Evolutionary conservation across 139 green algal species (phyloP).

Genomic region (Chlorella vulgaris): DNA sequence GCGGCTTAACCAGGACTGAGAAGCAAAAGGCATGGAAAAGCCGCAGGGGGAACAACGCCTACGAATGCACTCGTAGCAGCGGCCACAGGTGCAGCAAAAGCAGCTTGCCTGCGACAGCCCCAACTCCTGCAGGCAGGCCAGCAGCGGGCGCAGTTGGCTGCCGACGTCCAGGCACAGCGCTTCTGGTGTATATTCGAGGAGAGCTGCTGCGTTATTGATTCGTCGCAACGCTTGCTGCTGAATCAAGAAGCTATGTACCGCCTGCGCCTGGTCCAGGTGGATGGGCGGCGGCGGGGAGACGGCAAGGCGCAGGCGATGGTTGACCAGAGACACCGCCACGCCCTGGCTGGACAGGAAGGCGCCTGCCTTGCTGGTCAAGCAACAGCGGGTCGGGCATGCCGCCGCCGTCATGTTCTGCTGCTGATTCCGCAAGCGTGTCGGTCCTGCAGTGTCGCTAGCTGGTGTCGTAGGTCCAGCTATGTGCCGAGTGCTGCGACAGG

Average conservation of each 20-base stretch:
- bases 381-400: background rate
- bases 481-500: no score
- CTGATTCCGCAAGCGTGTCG: no score
- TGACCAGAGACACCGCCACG: slow-evolving; percentile 14
- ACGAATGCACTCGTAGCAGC: no score
- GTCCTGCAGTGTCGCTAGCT: background rate
- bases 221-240: slow-evolving; percentile 21
- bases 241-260: slow-evolving; percentile 15
- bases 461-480: background rate
- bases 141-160: slow-evolving; percentile 18
- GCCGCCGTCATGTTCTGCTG: background rate
- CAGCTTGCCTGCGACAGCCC: slow-evolving; percentile 4
- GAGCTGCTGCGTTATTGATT: slow-evolving; percentile 17
- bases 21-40: no score
- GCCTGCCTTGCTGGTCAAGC: slow-evolving; percentile 2
- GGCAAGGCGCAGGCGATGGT: slow-evolving; percentile 11
- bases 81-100: background rate
- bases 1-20: no score
- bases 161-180: slow-evolving; percentile 12
- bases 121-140: slow-evolving; percentile 3
- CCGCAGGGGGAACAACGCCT: no score
- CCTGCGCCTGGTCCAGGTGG: slow-evolving; percentile 11
- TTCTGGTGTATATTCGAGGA: slow-evolving; percentile 18
- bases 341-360: slow-evolving; percentile 19
- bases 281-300: background rate